Evolutionary conservation across 1,284 basidiomycete genomes (phyloP).

Genomic region (Leccinum pallidistipes): DNA sequence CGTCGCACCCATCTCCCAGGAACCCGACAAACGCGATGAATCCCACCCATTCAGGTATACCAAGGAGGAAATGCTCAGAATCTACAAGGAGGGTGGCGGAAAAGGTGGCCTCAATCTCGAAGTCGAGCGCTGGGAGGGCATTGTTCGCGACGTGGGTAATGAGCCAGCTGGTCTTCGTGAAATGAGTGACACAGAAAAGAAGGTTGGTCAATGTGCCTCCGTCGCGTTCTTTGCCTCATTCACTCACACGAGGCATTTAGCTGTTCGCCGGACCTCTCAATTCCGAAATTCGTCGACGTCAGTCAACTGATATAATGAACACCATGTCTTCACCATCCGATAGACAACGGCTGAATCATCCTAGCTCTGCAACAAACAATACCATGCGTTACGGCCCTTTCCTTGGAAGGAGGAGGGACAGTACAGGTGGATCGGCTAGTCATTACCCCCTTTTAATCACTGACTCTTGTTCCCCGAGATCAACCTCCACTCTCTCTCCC

Average conservation of each 20-base stretch:
- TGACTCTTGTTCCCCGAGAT: conserved; percentile 38
- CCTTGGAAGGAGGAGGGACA: conserved; percentile 61
- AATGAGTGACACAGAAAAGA: conserved; percentile 82
- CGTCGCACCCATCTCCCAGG: conserved; percentile 56
- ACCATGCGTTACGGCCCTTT: conserved; percentile 64
- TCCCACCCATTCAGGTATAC: conserved; percentile 83
- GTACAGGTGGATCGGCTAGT: conserved; percentile 49
- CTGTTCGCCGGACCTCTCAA: conserved; percentile 74
- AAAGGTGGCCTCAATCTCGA: conserved; percentile 77
- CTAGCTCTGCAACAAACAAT: conserved; percentile 48
- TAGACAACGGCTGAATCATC: conserved; percentile 55
- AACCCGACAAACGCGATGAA: conserved; percentile 58
- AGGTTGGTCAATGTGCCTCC: conserved; percentile 52
- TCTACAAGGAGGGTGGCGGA: conserved; percentile 80
- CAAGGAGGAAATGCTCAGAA: conserved; percentile 80
- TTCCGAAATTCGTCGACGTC: conserved; percentile 78
- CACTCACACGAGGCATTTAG: conserved; percentile 43
- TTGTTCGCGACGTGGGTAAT: conserved; percentile 71
- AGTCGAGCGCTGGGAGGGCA: conserved; percentile 83
- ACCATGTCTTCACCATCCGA: conserved; percentile 57
- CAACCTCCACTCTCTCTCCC: conserved; percentile 49
- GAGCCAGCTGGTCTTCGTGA: conserved; percentile 81
- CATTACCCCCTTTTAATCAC: conserved; percentile 1
- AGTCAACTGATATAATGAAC: conserved; percentile 68
- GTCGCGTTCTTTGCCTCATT: conserved; percentile 11